Evolutionary conservation across 352 stramenopile species (phyloP).

Genomic region (Peronosclerospora sorghi): DNA sequence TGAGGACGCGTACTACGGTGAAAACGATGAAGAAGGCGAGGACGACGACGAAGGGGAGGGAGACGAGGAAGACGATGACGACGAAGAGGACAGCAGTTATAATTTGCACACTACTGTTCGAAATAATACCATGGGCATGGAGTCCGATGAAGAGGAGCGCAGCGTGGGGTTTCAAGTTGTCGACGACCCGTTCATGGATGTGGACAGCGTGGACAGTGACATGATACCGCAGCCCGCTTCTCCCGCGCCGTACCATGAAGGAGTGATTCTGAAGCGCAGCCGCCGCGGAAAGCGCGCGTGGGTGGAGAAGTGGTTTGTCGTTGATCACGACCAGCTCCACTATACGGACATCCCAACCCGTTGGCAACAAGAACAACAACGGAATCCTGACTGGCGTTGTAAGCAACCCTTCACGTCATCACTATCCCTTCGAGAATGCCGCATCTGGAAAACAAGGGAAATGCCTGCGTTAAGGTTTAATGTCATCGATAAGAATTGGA

Average conservation of each 20-base stretch:
- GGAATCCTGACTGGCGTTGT: slow-evolving; percentile 19
- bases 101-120: slow-evolving; percentile 12
- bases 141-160: slow-evolving; percentile 29
- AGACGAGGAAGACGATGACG: slow-evolving; percentile 21
- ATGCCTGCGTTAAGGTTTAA: slow-evolving; percentile 77
- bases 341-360: slow-evolving; percentile 39
- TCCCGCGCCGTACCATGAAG: slow-evolving; percentile 36
- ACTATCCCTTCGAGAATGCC: slow-evolving; percentile 51
- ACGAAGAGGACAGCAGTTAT: slow-evolving; percentile 20
- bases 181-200: slow-evolving; percentile 23
- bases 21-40: slow-evolving; percentile 42
- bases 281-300: slow-evolving; percentile 58
- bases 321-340: slow-evolving; percentile 62
- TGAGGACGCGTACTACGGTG: slow-evolving; percentile 39
- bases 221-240: slow-evolving; percentile 17
- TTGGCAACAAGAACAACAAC: slow-evolving; percentile 22
- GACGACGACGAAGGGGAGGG: slow-evolving; percentile 22
- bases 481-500: slow-evolving; percentile 63
- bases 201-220: slow-evolving; percentile 22
- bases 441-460: slow-evolving; percentile 82
- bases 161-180: slow-evolving; percentile 19
- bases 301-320: slow-evolving; percentile 57
- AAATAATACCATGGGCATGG: slow-evolving; percentile 33
- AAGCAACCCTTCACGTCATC: slow-evolving; percentile 37
- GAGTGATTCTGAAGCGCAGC: slow-evolving; percentile 61